Percentiles rank a stretch among this genome's conserved stretches.
These are phyloP conservation scores for Clohesyomyces aquaticus DNA, from an alignment of 495 filamentous ascomycete genomes.

Conservation along the genomic window DNA sequence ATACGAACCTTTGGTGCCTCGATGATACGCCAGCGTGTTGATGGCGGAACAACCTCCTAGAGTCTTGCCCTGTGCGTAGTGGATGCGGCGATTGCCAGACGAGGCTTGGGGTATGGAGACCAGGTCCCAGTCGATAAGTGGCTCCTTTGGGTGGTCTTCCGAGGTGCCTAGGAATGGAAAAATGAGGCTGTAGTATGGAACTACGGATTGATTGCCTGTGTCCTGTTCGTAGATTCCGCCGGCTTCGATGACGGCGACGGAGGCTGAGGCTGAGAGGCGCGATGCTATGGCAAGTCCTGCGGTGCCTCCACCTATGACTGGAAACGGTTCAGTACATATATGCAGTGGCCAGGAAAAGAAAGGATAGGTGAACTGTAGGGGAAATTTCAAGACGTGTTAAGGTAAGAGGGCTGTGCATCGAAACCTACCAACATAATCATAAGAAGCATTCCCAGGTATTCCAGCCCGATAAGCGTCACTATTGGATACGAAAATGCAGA, in stretches of 20 bases:
- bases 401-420: too few relatives aligned
- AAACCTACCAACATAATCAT: constrained; percentile 18
- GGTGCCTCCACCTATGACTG: constrained; percentile 40
- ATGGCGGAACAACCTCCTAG: constrained; percentile 42
- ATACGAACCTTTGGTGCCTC: constrained; percentile 51
- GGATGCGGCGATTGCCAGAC: constrained; percentile 13
- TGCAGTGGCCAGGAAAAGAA: too few relatives aligned
- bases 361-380: too few relatives aligned
- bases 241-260: constrained; percentile 35
- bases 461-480: too few relatives aligned
- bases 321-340: constrained; percentile 10
- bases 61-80: constrained; percentile 41
- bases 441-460: constrained; percentile 4
- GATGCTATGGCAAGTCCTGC: constrained; percentile 29
- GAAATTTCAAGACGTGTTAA: too few relatives aligned
- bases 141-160: constrained; percentile 15
- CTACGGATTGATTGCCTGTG: constrained; percentile 22
- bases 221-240: constrained; percentile 26
- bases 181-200: constrained; percentile 12
- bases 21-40: constrained; percentile 41
- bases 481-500: too few relatives aligned
- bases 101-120: constrained; percentile 2
- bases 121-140: constrained; percentile 34
- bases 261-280: constrained; percentile 18
- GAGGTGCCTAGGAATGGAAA: constrained; percentile 8